A percentile compares a stretch with the other conserved stretches of the same genome.
Conservation (phyloP, 2,329 filamentous ascomycete species). For the Proliferodiscus dingleyae region DNA sequence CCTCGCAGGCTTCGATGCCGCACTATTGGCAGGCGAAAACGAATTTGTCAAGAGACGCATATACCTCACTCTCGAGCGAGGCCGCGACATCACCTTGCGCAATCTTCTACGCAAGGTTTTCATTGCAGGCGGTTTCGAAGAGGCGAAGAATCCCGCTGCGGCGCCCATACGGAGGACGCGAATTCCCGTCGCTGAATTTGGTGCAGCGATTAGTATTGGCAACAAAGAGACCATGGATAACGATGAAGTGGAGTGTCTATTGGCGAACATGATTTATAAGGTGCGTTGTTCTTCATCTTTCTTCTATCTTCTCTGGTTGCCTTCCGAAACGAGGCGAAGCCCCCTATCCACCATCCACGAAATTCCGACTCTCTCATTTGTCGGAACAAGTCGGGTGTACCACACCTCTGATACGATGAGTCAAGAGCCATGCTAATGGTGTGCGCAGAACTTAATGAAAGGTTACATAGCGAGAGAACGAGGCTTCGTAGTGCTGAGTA, state of each 20-base stretch:
- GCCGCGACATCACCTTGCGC: conserved; percentile 83
- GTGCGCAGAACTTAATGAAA: conserved; percentile 61
- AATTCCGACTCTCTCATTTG: conserved; percentile 3
- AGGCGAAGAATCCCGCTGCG: conserved; percentile 62
- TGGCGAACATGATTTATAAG: conserved; percentile 99
- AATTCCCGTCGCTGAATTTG: conserved; percentile 78
- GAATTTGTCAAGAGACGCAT: conserved; percentile 91
- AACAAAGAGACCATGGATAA: conserved; percentile 64
- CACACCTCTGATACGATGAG: conserved; percentile 5
- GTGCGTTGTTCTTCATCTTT: conserved; percentile 44
- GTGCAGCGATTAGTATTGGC: conserved; percentile 73
- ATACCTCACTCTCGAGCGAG: conserved; percentile 88
- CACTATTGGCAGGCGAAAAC: conserved; percentile 76
- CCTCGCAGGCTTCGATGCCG: conserved; percentile 76
- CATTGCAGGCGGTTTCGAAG: conserved; percentile 75
- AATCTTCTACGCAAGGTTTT: conserved; percentile 93
- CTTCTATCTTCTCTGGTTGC: conserved; percentile 1
- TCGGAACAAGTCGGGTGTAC: conserved; percentile 8
- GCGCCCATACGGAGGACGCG: conserved; percentile 66
- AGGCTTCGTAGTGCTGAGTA: conserved; percentile 87
- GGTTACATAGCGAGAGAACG: conserved; percentile 93
- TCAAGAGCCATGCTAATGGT: conserved; percentile 11
- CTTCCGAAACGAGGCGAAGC: conserved; percentile 12
- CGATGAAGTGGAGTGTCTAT: conserved; percentile 91
- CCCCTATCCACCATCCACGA: conserved; percentile 3